Conservation (phyloP, 2,329 filamentous ascomycete genomes). For the Lachnellula hyalina region DNA sequence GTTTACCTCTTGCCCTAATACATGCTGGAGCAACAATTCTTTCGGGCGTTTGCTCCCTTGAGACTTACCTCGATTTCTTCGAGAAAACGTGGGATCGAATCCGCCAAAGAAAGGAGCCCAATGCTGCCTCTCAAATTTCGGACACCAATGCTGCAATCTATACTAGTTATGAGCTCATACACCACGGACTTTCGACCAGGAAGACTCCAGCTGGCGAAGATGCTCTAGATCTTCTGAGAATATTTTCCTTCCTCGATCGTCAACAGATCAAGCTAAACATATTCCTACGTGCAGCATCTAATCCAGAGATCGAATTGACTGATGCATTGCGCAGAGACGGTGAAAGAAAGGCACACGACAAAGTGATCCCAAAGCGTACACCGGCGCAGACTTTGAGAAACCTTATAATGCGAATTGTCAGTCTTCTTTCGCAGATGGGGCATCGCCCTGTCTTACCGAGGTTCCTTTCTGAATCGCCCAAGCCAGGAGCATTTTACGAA, state of each 20-base stretch:
- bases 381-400: not conserved
- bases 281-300: conserved; percentile 17
- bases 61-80: conserved; percentile 9
- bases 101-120: conserved; percentile 1
- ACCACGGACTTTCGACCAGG: conserved; percentile 18
- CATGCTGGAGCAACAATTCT: conserved; percentile 23
- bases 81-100: conserved; percentile 8
- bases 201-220: conserved; percentile 22
- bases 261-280: conserved; percentile 27
- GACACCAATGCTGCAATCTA: conserved; percentile 24
- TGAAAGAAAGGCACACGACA: not conserved
- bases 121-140: not conserved
- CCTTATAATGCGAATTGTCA: not conserved
- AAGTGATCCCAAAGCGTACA: not conserved
- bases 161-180: conserved; percentile 28
- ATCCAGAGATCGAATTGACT: conserved; percentile 15
- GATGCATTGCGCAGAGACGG: not conserved
- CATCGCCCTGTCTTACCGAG: conserved; percentile 1
- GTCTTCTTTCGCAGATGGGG: not conserved
- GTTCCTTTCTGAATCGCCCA: not conserved
- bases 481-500: not conserved
- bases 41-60: conserved; percentile 2
- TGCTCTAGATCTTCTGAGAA: conserved; percentile 31
- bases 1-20: conserved; percentile 27
- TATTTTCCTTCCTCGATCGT: conserved; percentile 31